A percentile compares a stretch with the other conserved stretches of the same genome.
phyloP scores from a whole-genome alignment of 768 basidiomycete species.

The Tricholoma flavovirens region DNA sequence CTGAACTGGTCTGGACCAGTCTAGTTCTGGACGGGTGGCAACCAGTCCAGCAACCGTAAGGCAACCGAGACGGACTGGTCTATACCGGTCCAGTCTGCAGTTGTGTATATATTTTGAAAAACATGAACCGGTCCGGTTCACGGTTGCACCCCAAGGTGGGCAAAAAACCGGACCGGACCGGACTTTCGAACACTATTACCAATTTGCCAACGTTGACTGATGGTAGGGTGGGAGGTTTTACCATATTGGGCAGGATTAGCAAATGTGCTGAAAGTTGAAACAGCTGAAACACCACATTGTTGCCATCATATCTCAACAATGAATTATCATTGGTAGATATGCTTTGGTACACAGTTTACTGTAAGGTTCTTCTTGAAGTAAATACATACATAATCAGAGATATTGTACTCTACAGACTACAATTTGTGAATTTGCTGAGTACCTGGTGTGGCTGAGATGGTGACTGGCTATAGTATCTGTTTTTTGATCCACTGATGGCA shows the following conservation, averaged over 20 bases:
- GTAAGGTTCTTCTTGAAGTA: neutral
- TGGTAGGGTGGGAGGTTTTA: neutral
- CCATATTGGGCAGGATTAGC: neutral
- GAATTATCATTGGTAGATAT: neutral
- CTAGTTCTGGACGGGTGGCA: too few species aligned
- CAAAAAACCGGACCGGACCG: too few species aligned
- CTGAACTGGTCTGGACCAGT: too few species aligned
- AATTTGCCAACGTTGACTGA: neutral
- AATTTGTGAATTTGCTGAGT: too few species aligned
- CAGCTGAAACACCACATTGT: neutral
- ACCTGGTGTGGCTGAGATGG: neutral
- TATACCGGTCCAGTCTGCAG: too few species aligned
- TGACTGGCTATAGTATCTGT: neutral
- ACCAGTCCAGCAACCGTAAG: too few species aligned
- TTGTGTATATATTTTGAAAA: too few species aligned
- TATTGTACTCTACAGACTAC: neutral
- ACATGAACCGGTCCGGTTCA: too few species aligned
- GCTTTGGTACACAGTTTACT: neutral
- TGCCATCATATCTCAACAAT: neutral
- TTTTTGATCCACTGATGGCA: too few species aligned
- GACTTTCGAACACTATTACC: too few species aligned
- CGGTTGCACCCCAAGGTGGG: too few species aligned
- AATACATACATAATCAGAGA: neutral
- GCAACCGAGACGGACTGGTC: too few species aligned
- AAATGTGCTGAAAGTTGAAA: neutral